Conservation (phyloP, 2,329 filamentous ascomycete genomes). For the Lachnum nothofagi region DNA sequence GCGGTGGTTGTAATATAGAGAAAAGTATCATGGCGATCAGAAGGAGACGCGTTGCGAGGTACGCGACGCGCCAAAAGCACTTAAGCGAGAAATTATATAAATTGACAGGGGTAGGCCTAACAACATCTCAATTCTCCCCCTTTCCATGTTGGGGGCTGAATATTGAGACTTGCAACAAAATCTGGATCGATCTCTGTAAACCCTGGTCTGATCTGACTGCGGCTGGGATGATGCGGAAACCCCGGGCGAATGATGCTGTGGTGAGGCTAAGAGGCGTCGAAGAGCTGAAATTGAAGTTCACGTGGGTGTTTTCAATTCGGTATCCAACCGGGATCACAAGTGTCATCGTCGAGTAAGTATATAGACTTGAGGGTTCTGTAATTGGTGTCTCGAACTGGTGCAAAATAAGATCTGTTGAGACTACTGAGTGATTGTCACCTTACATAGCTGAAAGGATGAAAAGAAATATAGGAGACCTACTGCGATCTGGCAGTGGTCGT, state of each 20-base stretch:
- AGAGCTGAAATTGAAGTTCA: background rate
- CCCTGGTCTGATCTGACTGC: background rate
- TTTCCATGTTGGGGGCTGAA: slow-evolving; percentile 17
- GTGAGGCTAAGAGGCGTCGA: background rate
- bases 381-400: too few relatives aligned
- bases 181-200: background rate
- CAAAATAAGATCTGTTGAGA: too few relatives aligned
- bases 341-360: too few relatives aligned
- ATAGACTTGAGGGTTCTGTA: too few relatives aligned
- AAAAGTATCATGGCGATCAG: background rate
- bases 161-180: slow-evolving; percentile 21
- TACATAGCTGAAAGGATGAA: too few relatives aligned
- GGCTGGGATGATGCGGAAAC: background rate
- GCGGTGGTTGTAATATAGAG: background rate
- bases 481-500: too few relatives aligned
- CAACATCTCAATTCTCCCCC: background rate
- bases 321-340: too few relatives aligned
- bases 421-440: too few relatives aligned
- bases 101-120: background rate
- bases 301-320: too few relatives aligned
- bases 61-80: slow-evolving; percentile 9
- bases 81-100: background rate
- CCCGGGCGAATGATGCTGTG: background rate
- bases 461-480: too few relatives aligned
- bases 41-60: background rate